Conservation (phyloP, 2,329 filamentous ascomycete genomes). For the Aureobasidium lini region DNA sequence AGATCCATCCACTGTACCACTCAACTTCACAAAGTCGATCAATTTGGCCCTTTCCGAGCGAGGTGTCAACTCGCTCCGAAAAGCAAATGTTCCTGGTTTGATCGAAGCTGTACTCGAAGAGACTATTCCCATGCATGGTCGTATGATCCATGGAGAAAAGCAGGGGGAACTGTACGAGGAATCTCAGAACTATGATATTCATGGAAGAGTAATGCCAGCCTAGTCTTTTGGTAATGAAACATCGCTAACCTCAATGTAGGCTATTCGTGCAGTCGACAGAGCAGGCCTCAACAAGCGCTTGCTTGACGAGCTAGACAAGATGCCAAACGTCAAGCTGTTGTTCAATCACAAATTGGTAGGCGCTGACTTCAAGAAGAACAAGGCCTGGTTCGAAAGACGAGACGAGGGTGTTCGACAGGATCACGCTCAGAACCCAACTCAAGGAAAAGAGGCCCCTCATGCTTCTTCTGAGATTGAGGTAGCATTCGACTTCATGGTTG, state of each 20-base stretch:
- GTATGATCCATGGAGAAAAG: conserved; percentile 82
- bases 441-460: conserved; percentile 7
- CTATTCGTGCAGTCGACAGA: conserved; percentile 79
- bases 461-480: conserved; percentile 62
- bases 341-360: conserved; percentile 93
- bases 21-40: conserved; percentile 98
- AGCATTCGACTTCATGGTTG: conserved; percentile 85
- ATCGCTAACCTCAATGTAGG: conserved; percentile 40
- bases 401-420: conserved; percentile 21
- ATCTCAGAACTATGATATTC: conserved; percentile 82
- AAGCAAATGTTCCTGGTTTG: conserved; percentile 59
- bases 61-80: conserved; percentile 78
- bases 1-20: conserved; percentile 68
- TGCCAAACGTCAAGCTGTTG: conserved; percentile 84
- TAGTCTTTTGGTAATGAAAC: not conserved
- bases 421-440: conserved; percentile 18
- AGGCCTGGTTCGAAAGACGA: conserved; percentile 76
- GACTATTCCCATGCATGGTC: conserved; percentile 87
- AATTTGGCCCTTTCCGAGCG: conserved; percentile 91
- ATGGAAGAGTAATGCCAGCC: conserved; percentile 61
- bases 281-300: conserved; percentile 74
- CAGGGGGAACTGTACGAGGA: conserved; percentile 64
- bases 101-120: conserved; percentile 65
- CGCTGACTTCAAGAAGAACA: conserved; percentile 69
- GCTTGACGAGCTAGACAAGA: conserved; percentile 71